phyloP scores from a whole-genome alignment of 768 basidiomycete genomes.

The Dentipellis sp. region DNA sequence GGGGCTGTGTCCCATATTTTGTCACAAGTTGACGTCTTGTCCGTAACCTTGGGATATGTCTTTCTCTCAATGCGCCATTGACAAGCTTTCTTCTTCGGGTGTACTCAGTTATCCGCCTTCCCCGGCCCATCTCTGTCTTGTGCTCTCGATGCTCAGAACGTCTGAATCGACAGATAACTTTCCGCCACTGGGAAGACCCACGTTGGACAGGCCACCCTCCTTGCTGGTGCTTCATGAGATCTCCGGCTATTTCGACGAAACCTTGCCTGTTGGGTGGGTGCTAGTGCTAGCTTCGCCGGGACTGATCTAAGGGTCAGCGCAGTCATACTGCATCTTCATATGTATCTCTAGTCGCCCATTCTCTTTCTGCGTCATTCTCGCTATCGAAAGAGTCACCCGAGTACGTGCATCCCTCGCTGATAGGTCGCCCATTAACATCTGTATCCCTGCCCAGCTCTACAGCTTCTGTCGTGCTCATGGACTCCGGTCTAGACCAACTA shows the following conservation, averaged over 20 bases:
- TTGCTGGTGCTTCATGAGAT: constrained; percentile 12
- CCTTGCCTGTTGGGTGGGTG: background rate
- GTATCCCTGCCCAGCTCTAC: background rate
- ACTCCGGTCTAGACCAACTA: constrained; percentile 8
- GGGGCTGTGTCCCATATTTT: constrained; percentile 18
- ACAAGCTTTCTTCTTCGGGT: background rate
- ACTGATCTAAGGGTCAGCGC: background rate
- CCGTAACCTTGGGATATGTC: constrained; percentile 17
- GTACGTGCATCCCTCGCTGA: background rate
- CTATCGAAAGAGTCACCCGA: constrained; percentile 5
- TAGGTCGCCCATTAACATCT: too few species aligned
- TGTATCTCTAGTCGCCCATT: constrained; percentile 10
- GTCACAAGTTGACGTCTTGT: constrained; percentile 41
- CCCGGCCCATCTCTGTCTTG: constrained; percentile 5
- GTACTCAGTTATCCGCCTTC: constrained; percentile 8
- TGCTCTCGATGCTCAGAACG: constrained; percentile 11
- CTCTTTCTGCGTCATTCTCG: background rate
- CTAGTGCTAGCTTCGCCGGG: background rate
- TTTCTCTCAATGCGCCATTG: too few species aligned
- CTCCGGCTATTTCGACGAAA: constrained; percentile 11
- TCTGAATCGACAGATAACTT: background rate
- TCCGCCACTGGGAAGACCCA: background rate
- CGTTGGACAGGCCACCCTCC: constrained; percentile 2
- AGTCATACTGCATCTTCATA: constrained; percentile 9
- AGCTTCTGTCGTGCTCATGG: constrained; percentile 11